Evolutionary conservation across 371 early-diverging fungal species (phyloP), one percentile per base, ranked within the genome.

Genomic region (Cokeromyces recurvatus): DNA sequence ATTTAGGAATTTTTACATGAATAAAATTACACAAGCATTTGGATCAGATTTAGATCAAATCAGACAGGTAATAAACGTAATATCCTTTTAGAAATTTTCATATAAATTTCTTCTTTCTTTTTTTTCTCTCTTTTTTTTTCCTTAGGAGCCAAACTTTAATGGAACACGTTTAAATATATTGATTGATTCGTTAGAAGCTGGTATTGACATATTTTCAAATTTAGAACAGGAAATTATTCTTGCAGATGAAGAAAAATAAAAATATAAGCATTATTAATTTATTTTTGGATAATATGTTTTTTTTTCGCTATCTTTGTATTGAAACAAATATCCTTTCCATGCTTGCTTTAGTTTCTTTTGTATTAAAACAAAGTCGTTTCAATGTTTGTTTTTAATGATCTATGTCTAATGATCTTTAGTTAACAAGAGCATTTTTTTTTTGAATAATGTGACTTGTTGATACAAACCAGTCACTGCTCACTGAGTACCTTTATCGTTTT

Each of bases 131-230:
- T 43, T 5, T 32, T 10, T 32, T 16, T 17, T 32, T 27, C 4
- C 20, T 36, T 48, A 70, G 72, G 74, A 73, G 47, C 63, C 69
- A n/a, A 63, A 47, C 9, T 55, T 71, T n/a, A 55, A 50, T 47
- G 49, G 55, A 7, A 45, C 53, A 24, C 62, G 64, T 24, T 47
- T 73, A 25, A 53, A 60, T 16, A 48, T 73, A 11, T 52, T 73
- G 38, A 73, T 73, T 50, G 63, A 69, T 45, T 73, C 74, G 16
- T 54, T 73, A 27, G 70, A 73, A 60, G 62, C 70, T 37, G 74
- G 74, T n/a, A 62, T 73, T 25, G 59, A 64, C 38, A 64, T 73
- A 8, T 73, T 64, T 37, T 66, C 67, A 2, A 42, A 55, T 10
- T 39, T 65, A 23, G 74, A 73, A 43, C 57, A 71, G 38, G 68